A percentile compares a stretch with the other conserved stretches of the same genome.
Evolutionary conservation across 352 stramenopile species (phyloP).

Genomic region (Globisporangium canariense): DNA sequence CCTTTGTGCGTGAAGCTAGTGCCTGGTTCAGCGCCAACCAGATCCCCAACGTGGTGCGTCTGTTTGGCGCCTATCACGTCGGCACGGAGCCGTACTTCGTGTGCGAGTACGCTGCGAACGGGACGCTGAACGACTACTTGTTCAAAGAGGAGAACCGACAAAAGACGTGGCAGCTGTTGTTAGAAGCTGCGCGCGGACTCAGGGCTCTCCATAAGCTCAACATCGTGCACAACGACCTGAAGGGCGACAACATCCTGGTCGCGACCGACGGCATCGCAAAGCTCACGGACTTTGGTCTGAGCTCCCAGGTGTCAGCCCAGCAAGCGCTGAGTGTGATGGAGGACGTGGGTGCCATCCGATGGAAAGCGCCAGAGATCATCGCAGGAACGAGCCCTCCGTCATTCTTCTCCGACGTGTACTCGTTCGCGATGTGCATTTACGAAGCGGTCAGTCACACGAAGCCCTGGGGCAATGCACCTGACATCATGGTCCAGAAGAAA

Average conservation of each 20-base stretch:
- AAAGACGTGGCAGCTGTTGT: conserved; percentile 1
- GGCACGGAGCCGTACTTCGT: conserved; percentile 6
- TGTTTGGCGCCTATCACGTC: conserved; percentile 9
- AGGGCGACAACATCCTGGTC: neutral
- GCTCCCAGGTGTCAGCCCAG: neutral
- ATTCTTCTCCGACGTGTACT: conserved; percentile 4
- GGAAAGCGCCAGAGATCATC: neutral
- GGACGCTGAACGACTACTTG: neutral
- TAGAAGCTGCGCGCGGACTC: neutral
- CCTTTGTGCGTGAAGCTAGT: conserved; percentile 5
- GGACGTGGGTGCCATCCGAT: neutral
- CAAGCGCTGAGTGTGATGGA: neutral
- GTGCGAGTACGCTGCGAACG: conserved; percentile 7
- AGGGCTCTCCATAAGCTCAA: neutral
- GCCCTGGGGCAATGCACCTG: neutral
- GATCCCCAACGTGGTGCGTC: conserved; percentile 1
- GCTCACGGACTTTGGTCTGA: conserved; percentile 7
- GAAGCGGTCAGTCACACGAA: neutral
- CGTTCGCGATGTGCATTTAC: conserved; percentile 7
- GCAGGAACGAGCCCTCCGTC: neutral
- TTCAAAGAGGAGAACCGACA: neutral
- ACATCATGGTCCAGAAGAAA: neutral
- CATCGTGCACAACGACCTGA: conserved; percentile 1
- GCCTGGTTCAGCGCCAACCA: conserved; percentile 2
- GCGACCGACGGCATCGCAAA: neutral